phyloP scores from a whole-genome alignment of 2,329 filamentous ascomycete species.

The Verticillium tricorpus region DNA sequence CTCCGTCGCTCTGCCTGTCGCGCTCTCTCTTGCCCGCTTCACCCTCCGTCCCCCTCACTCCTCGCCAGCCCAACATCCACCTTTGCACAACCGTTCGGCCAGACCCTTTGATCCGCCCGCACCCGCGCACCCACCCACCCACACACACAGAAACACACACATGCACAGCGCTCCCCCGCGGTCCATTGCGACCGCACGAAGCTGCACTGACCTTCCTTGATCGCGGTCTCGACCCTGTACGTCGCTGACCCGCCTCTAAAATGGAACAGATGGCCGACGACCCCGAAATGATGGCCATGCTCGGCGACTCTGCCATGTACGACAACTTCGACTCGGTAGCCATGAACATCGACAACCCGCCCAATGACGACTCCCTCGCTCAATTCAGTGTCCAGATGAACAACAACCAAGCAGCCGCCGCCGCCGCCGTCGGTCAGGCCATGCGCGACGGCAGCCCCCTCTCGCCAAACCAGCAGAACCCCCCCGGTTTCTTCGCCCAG shows the following conservation, averaged over 20 bases:
- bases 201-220: not conserved
- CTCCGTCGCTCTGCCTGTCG: too few relatives aligned
- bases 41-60: not conserved
- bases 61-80: not conserved
- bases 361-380: constrained; percentile 22
- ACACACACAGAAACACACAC: not conserved
- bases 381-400: constrained; percentile 8
- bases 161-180: not conserved
- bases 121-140: not conserved
- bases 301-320: constrained; percentile 36
- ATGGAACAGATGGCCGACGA: constrained; percentile 18
- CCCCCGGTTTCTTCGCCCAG: not conserved
- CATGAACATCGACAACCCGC: constrained; percentile 34
- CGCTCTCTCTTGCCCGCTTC: too few relatives aligned
- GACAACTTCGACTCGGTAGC: constrained; percentile 31
- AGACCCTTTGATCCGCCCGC: not conserved
- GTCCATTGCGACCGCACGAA: not conserved
- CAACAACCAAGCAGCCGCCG: constrained; percentile 20
- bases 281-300: constrained; percentile 37
- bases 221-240: not conserved
- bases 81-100: not conserved
- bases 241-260: not conserved
- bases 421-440: constrained; percentile 9
- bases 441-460: constrained; percentile 7
- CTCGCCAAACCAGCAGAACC: not conserved